Conservation (phyloP, 2,329 filamentous ascomycete genomes). For the Colletotrichum sp. region DNA sequence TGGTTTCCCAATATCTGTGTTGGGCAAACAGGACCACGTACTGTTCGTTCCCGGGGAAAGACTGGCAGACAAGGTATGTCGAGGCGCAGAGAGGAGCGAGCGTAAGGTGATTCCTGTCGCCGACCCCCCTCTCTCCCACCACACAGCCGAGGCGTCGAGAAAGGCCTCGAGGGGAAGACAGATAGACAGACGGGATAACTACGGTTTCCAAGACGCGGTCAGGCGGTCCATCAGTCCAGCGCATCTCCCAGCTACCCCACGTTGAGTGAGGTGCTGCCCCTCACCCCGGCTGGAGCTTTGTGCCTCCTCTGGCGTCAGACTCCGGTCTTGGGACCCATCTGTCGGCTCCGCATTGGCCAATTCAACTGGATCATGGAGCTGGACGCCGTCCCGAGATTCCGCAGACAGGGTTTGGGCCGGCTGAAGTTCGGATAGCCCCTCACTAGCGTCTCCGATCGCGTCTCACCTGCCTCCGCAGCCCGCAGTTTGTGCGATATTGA, state of each 20-base stretch:
- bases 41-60: not conserved
- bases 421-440: not conserved
- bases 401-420: not conserved
- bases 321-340: not conserved
- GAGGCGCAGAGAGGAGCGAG: not conserved
- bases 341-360: not conserved
- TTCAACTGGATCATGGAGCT: not conserved
- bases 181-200: not conserved
- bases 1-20: not conserved
- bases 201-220: not conserved
- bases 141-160: not conserved
- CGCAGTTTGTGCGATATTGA: not conserved
- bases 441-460: not conserved
- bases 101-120: not conserved
- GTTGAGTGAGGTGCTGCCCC: slow-evolving; percentile 2
- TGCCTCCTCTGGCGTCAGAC: not conserved
- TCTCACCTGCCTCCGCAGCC: not conserved
- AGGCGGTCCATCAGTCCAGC: not conserved
- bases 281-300: slow-evolving; percentile 8
- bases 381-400: slow-evolving; percentile 20
- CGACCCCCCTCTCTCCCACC: not conserved
- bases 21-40: not conserved
- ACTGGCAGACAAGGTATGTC: not conserved
- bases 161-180: not conserved
- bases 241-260: slow-evolving; percentile 5